phyloP scores from a whole-genome alignment of 768 basidiomycete genomes.

The Boletus fagicola region DNA sequence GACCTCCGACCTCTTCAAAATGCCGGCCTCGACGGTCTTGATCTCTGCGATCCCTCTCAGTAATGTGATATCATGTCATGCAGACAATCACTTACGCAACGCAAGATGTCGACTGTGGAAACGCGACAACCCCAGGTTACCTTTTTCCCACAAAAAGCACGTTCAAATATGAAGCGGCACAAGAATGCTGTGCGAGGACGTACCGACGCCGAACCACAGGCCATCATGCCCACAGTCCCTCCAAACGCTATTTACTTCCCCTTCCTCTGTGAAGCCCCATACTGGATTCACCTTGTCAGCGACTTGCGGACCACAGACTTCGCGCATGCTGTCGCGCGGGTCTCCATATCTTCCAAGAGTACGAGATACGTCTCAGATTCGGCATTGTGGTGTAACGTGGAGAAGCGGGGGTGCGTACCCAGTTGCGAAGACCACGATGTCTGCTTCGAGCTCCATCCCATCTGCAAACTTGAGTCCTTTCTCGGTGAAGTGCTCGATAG shows the following conservation, averaged over 20 bases:
- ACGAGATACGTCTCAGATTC: neutral
- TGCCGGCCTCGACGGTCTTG: conserved; percentile 30
- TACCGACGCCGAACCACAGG: conserved; percentile 31
- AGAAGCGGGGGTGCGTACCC: conserved; percentile 15
- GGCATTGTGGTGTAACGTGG: neutral
- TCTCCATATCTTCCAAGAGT: conserved; percentile 43
- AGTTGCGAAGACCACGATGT: conserved; percentile 34
- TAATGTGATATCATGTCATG: neutral
- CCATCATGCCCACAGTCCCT: conserved; percentile 37
- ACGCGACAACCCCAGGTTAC: conserved; percentile 25
- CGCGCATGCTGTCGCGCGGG: conserved; percentile 38
- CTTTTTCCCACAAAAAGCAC: conserved; percentile 4
- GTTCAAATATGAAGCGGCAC: neutral
- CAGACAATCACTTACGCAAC: conserved; percentile 24
- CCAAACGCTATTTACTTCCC: conserved; percentile 49
- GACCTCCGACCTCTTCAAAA: conserved; percentile 23
- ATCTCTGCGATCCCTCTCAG: conserved; percentile 23
- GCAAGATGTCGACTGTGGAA: conserved; percentile 33
- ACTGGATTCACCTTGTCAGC: conserved; percentile 46
- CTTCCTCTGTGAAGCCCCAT: conserved; percentile 65
- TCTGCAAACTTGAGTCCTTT: conserved; percentile 32
- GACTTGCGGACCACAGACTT: conserved; percentile 47
- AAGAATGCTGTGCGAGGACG: conserved; percentile 1
- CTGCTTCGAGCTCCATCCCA: conserved; percentile 32
- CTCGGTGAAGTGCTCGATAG: conserved; percentile 32